Conservation (phyloP, 148 eudicot genomes). For the Oxyria digyna region DNA sequence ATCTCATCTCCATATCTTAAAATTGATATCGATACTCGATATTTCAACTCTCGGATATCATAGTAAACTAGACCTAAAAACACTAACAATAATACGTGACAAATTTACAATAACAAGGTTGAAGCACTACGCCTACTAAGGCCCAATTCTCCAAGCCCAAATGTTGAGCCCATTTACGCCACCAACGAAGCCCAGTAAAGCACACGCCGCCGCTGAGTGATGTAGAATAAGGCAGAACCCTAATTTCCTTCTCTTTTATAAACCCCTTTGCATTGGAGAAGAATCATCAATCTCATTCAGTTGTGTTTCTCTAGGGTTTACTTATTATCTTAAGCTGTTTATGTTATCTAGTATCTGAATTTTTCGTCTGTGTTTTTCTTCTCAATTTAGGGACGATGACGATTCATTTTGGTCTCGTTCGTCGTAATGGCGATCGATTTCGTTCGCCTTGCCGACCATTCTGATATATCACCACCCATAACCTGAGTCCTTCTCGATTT, state of each 20-base stretch:
- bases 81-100: no score
- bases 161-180: no score
- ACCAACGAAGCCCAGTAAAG: not conserved
- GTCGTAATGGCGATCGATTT: conserved; percentile 9
- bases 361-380: not conserved
- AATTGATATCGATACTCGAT: no score
- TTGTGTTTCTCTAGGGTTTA: not conserved
- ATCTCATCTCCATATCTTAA: no score
- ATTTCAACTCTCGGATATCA: no score
- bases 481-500: conserved; percentile 25
- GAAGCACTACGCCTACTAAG: no score
- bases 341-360: not conserved
- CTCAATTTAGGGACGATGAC: conserved; percentile 7
- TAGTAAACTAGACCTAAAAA: no score
- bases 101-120: no score
- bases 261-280: not conserved
- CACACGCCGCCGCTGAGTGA: not conserved
- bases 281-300: not conserved
- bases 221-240: not conserved
- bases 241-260: not conserved
- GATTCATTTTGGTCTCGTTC: conserved; percentile 11
- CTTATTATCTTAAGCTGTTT: not conserved
- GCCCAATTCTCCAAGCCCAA: no score
- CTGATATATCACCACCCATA: conserved; percentile 57
- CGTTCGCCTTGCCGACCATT: conserved; percentile 28